Base-by-base conservation (phyloP, 177 flowering plant species). In the Vitis hybrid region DNA sequence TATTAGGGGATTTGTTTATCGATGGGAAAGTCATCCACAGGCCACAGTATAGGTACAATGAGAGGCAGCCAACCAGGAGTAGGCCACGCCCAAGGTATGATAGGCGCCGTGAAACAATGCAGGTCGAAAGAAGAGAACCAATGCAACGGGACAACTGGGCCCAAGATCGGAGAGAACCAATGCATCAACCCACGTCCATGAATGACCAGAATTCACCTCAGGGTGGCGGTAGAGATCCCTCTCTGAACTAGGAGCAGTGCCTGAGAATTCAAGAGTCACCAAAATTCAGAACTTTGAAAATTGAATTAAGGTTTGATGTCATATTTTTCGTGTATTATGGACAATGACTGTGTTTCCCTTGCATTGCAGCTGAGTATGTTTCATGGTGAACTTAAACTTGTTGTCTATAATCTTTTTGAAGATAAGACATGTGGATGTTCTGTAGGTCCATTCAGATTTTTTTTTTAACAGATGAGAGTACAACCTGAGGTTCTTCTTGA, bases 11-110 rank as follows among this genome's bases (percentile, higher is more conserved):
- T 79, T 76, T 94, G 65, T 94, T 80, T 67, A 63, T 86, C 51
- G 94, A 94, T 73, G 98, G 98, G 31, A 92, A 89, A 84, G 98
- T 94, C 68, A 92, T 87, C 50, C 96, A 81, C 70, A 84, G 98
- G 69, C 98, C 97, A 26, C 96, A 92, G 68, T 94, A 81, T 66
- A 79, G 87, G 69, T 89, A 71, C 76, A 80, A 57, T 49, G 84
- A 87, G 31, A 83, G 87, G 69, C 89, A 79, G 50, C 84, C 64
- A 61, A 61, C 63, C 18, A 81, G 88, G 73, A 77, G 12, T 64
- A 79, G 98, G 73, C 86, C 93, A 61, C 90, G 97, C 1, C 92
- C 92, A 3, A 78, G 98, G 49, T 82, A 86, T 74, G 93, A 91
- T 76, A 87, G 90, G 76, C 94, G 93, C 50, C 78, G 88, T 34